These are phyloP conservation scores for Metschnikowia drakensbergensis DNA, from an alignment of 805 yeast genomes.

Conservation along the genomic window DNA sequence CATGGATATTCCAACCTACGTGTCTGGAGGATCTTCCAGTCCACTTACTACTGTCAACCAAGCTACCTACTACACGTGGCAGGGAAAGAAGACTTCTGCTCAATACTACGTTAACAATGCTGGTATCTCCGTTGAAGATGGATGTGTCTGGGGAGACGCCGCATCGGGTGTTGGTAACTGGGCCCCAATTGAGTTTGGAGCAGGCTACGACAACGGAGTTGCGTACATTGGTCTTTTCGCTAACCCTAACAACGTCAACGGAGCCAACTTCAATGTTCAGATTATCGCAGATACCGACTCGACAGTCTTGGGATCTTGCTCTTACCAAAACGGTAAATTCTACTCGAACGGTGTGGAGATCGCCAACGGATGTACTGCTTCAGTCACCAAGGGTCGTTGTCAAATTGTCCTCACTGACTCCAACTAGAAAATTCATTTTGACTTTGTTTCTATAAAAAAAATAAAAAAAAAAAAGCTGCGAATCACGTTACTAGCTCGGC, in stretches of 20 bases:
- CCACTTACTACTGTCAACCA: slow-evolving; percentile 79
- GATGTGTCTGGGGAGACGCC: slow-evolving; percentile 88
- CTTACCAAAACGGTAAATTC: slow-evolving; percentile 74
- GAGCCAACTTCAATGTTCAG: slow-evolving; percentile 55
- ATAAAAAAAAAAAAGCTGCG: background rate
- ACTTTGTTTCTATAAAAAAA: background rate
- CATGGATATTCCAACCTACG: slow-evolving; percentile 92
- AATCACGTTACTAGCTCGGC: background rate
- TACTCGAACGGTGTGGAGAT: slow-evolving; percentile 48
- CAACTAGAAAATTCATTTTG: background rate
- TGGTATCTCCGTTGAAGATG: slow-evolving; percentile 84
- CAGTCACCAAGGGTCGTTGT: slow-evolving; percentile 81
- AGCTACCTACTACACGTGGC: slow-evolving; percentile 73
- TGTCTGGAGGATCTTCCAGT: slow-evolving; percentile 59
- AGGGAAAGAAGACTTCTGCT: slow-evolving; percentile 78
- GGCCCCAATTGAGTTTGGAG: slow-evolving; percentile 96
- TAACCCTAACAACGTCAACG: slow-evolving; percentile 78
- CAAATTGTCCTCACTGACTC: slow-evolving; percentile 57
- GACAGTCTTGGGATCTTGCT: slow-evolving; percentile 66
- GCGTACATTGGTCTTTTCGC: slow-evolving; percentile 89
- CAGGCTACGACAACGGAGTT: slow-evolving; percentile 67
- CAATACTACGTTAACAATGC: slow-evolving; percentile 98
- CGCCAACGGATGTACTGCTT: slow-evolving; percentile 88
- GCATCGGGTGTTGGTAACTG: slow-evolving; percentile 91
- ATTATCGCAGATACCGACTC: slow-evolving; percentile 71